These are phyloP conservation scores for Teratosphaeria pseudoeucalypti DNA, from an alignment of 2,329 filamentous ascomycete species.

Conservation along the genomic window DNA sequence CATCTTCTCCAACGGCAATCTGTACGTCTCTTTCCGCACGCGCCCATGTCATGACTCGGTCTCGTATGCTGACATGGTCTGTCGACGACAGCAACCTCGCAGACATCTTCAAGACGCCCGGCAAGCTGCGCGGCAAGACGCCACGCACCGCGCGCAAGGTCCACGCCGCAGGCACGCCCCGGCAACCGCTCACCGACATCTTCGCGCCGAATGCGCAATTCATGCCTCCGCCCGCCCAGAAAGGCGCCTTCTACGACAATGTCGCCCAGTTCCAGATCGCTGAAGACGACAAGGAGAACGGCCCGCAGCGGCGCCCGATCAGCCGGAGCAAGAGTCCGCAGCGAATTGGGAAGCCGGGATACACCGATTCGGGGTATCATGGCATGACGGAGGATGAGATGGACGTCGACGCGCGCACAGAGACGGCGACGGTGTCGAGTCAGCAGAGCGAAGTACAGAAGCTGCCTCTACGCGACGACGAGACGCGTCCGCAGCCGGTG, in stretches of 20 bases:
- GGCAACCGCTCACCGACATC: conserved; percentile 43
- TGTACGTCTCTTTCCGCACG: conserved; percentile 46
- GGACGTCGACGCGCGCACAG: conserved; percentile 25
- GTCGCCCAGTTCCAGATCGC: conserved; percentile 51
- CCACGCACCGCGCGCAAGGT: conserved; percentile 59
- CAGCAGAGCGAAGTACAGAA: conserved; percentile 8
- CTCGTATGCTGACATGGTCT: conserved; percentile 16
- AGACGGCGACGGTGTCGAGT: conserved; percentile 8
- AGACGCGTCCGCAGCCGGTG: conserved; percentile 21
- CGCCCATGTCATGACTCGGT: not conserved
- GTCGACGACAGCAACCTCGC: conserved; percentile 59
- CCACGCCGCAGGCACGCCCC: conserved; percentile 42
- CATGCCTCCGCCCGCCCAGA: conserved; percentile 42
- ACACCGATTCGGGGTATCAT: conserved; percentile 60
- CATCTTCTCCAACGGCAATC: conserved; percentile 75
- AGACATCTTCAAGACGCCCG: conserved; percentile 92
- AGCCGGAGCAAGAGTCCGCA: conserved; percentile 25
- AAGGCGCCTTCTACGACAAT: conserved; percentile 41
- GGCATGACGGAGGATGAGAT: conserved; percentile 51
- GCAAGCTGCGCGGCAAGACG: conserved; percentile 72
- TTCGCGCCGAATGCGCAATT: conserved; percentile 34
- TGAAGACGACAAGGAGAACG: conserved; percentile 39
- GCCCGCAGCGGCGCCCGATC: conserved; percentile 13
- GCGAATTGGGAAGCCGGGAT: conserved; percentile 24
- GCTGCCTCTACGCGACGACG: conserved; percentile 15